Percentiles rank a stretch among this genome's conserved stretches.
These are phyloP conservation scores for Erodium moschatum DNA, from an alignment of 441 rosid genomes.

Conservation along the genomic window DNA sequence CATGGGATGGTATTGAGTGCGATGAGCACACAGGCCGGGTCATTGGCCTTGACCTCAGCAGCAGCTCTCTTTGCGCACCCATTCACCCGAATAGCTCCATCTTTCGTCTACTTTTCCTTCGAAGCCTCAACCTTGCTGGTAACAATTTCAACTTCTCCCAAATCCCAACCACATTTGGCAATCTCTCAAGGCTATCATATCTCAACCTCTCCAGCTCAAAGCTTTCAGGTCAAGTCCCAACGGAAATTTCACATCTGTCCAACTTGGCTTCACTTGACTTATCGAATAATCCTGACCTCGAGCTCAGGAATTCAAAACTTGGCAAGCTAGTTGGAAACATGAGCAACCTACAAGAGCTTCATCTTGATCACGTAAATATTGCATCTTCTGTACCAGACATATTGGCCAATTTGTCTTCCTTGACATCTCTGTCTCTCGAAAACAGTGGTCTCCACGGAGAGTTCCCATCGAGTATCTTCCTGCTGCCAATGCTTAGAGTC, in stretches of 20 bases:
- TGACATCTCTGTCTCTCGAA: background rate
- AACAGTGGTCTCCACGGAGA: constrained; percentile 10
- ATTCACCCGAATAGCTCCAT: constrained; percentile 21
- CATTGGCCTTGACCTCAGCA: constrained; percentile 26
- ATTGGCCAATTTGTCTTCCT: constrained; percentile 15
- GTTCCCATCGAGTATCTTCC: constrained; percentile 19
- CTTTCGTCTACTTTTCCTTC: constrained; percentile 25
- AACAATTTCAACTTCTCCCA: constrained; percentile 12
- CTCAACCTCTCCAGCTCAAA: constrained; percentile 3
- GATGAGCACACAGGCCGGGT: constrained; percentile 18
- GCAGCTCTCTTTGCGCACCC: constrained; percentile 19
- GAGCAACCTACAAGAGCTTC: constrained; percentile 9
- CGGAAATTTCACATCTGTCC: constrained; percentile 4
- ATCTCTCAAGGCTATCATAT: constrained; percentile 7
- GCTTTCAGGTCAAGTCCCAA: constrained; percentile 15
- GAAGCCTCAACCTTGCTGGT: constrained; percentile 17
- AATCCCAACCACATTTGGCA: constrained; percentile 12
- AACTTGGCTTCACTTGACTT: constrained; percentile 18
- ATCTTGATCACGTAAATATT: constrained; percentile 12
- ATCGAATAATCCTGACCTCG: fast-evolving
- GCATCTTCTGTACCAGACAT: background rate
- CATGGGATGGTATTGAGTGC: constrained; percentile 32
- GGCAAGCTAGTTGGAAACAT: background rate
- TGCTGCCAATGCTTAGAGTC: constrained; percentile 14
- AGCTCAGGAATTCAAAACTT: background rate